Conservation (phyloP, 768 basidiomycete species). For the Tulasnella sp. region DNA sequence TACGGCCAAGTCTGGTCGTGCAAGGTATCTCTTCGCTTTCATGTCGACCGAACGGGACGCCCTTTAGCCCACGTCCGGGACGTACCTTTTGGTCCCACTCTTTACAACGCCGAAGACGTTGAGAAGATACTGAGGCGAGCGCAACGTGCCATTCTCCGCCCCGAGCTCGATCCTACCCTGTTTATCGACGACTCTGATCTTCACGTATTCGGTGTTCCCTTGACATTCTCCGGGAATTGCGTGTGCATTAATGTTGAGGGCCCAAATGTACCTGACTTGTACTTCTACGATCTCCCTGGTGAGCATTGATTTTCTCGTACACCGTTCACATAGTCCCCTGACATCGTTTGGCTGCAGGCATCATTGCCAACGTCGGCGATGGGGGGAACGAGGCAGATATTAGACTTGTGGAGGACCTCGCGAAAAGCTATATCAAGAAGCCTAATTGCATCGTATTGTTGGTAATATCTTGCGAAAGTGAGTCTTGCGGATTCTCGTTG, state of each 20-base stretch:
- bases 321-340: background rate
- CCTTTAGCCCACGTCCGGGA: constrained; percentile 20
- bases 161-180: constrained; percentile 12
- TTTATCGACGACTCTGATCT: constrained; percentile 16
- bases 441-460: constrained; percentile 14
- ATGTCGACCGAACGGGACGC: constrained; percentile 26
- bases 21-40: constrained; percentile 30
- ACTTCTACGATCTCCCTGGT: constrained; percentile 29
- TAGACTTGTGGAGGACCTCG: constrained; percentile 9
- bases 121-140: constrained; percentile 23
- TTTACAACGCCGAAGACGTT: constrained; percentile 19
- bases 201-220: background rate
- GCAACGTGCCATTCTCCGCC: constrained; percentile 25
- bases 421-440: constrained; percentile 5
- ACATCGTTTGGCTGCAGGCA: background rate
- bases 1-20: constrained; percentile 30
- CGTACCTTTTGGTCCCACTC: constrained; percentile 18
- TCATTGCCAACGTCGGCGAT: constrained; percentile 19
- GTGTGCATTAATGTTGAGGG: constrained; percentile 42
- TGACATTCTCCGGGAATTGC: constrained; percentile 43
- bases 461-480: constrained; percentile 21
- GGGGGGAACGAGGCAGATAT: constrained; percentile 16
- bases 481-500: background rate
- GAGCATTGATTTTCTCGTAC: background rate
- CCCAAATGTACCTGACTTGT: constrained; percentile 34